Percentiles rank a stretch among this genome's conserved stretches.
Evolutionary conservation across 2,329 filamentous ascomycete genomes (phyloP).

Genomic region (Teratosphaeria viscida): DNA sequence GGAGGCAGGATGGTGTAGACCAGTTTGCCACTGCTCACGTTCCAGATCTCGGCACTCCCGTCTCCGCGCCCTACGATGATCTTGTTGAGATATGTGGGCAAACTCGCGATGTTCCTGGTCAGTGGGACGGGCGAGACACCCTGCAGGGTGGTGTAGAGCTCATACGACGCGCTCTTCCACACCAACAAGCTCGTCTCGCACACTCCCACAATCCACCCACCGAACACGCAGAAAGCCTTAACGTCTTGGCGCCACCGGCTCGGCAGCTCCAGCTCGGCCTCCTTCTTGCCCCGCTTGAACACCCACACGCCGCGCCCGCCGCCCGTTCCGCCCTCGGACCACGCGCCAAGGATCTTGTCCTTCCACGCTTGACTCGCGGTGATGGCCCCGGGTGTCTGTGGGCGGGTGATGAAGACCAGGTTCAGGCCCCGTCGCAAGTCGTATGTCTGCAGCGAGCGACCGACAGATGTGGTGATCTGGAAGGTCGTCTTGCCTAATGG

Average conservation of each 20-base stretch:
- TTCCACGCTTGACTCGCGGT: constrained; percentile 85
- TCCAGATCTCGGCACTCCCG: constrained; percentile 94
- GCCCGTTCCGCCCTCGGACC: constrained; percentile 50
- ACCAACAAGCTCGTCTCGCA: constrained; percentile 68
- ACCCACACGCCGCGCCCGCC: constrained; percentile 67
- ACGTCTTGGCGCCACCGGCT: constrained; percentile 58
- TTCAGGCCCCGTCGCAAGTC: constrained; percentile 83
- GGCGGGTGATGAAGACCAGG: constrained; percentile 84
- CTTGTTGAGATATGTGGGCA: constrained; percentile 96
- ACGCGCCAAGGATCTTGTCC: constrained; percentile 78
- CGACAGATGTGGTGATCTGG: constrained; percentile 92
- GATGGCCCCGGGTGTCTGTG: constrained; percentile 75
- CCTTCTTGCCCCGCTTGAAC: constrained; percentile 81
- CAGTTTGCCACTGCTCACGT: constrained; percentile 80
- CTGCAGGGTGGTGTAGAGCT: constrained; percentile 80
- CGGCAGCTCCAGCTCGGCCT: constrained; percentile 63
- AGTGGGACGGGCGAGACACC: constrained; percentile 52
- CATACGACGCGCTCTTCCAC: constrained; percentile 72
- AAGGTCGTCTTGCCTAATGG: constrained; percentile 90
- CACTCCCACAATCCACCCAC: constrained; percentile 81
- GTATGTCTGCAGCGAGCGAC: constrained; percentile 85
- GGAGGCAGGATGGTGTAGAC: constrained; percentile 82
- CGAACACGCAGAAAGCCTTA: constrained; percentile 69
- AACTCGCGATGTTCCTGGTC: constrained; percentile 68
- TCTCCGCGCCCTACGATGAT: constrained; percentile 80